Conservation (phyloP, 352 stramenopile genomes). For the Globisporangium irregulare region DNA sequence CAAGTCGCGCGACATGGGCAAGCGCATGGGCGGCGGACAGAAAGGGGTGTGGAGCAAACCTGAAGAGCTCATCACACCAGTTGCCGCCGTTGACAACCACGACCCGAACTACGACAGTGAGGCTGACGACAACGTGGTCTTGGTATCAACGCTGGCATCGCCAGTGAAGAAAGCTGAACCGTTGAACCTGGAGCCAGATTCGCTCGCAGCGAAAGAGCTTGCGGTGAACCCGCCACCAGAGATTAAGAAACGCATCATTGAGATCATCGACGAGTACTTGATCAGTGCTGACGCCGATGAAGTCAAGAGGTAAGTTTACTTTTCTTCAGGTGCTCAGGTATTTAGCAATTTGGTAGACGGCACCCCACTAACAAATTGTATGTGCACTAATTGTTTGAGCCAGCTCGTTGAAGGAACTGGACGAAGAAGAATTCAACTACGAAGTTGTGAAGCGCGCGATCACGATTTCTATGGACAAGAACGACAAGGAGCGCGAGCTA, state of each 20-base stretch:
- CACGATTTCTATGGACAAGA: conserved; percentile 94
- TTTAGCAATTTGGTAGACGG: neutral
- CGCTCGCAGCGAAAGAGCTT: conserved; percentile 74
- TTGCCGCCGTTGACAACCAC: conserved; percentile 76
- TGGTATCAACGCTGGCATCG: conserved; percentile 57
- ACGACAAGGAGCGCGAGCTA: conserved; percentile 91
- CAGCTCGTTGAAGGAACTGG: conserved; percentile 67
- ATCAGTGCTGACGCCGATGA: conserved; percentile 88
- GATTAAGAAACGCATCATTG: conserved; percentile 90
- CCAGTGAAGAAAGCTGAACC: conserved; percentile 42
- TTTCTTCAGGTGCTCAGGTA: neutral
- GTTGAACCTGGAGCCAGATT: conserved; percentile 55
- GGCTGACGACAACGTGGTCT: conserved; percentile 86
- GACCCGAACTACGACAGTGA: conserved; percentile 95
- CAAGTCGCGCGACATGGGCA: conserved; percentile 83
- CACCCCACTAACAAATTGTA: neutral
- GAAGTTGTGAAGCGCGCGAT: conserved; percentile 95
- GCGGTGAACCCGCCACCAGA: conserved; percentile 65
- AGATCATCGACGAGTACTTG: conserved; percentile 90
- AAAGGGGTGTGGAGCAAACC: conserved; percentile 82
- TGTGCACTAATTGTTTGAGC: neutral
- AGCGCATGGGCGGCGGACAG: conserved; percentile 86
- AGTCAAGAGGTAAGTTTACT: conserved; percentile 52
- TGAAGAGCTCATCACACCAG: conserved; percentile 64
- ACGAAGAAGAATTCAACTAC: conserved; percentile 82